Percentiles rank a stretch among this genome's conserved stretches.
phyloP scores from a whole-genome alignment of 305 asterid species.

The Fraxinus greggii region DNA sequence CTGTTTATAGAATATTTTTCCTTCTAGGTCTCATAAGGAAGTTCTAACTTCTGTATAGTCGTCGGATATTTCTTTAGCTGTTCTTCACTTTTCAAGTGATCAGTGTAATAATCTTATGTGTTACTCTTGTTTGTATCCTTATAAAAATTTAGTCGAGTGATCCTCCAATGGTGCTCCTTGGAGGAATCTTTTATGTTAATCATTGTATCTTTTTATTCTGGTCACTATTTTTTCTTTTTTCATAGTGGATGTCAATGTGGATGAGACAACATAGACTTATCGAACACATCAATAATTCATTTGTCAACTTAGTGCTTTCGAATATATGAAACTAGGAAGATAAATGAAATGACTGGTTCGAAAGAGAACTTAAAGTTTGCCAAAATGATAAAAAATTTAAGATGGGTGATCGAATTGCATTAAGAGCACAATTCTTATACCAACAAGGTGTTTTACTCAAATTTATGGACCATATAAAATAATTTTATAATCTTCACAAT shows the following conservation, averaged over 20 bases:
- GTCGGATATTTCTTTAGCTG: conserved; percentile 16
- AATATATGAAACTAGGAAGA: background rate
- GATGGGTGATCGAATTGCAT: no score
- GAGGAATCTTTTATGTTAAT: conserved; percentile 11
- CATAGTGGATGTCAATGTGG: background rate
- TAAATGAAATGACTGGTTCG: background rate
- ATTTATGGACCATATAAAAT: no score
- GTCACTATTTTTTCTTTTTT: background rate
- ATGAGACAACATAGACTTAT: no score
- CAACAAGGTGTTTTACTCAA: background rate
- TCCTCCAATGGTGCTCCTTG: conserved; percentile 10
- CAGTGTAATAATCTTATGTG: conserved; percentile 21
- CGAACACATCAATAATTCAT: background rate
- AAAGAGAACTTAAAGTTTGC: background rate
- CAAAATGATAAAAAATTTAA: no score
- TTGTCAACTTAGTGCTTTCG: background rate
- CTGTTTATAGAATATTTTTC: conserved; percentile 28
- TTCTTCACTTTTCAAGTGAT: conserved; percentile 7
- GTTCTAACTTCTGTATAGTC: conserved; percentile 31
- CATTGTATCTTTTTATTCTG: background rate
- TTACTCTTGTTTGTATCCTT: conserved; percentile 18
- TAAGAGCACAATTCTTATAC: background rate
- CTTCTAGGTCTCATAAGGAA: conserved; percentile 15
- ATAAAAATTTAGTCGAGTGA: conserved; percentile 18
- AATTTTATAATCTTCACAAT: no score